Evolutionary conservation across 2,329 filamentous ascomycete species (phyloP).

Genomic region (Sarocladium oryzae): DNA sequence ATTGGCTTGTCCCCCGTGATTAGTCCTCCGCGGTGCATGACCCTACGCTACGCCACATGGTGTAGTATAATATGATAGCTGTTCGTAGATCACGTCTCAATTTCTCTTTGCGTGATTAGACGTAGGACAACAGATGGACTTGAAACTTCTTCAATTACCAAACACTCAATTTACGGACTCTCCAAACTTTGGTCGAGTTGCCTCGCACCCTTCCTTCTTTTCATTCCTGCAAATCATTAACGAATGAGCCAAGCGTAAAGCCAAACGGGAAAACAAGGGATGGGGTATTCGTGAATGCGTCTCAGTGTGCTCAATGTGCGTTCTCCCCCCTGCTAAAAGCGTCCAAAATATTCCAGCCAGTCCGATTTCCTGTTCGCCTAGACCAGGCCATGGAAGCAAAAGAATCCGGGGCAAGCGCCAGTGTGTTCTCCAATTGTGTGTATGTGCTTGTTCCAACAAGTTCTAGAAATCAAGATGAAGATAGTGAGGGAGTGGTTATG

Average conservation of each 20-base stretch:
- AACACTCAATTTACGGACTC: neutral
- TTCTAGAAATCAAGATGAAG: neutral
- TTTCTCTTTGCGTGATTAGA: too few species aligned
- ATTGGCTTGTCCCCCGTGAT: neutral
- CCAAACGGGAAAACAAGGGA: neutral
- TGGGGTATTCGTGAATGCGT: conserved; percentile 6
- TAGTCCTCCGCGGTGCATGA: too few species aligned
- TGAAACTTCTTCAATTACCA: neutral
- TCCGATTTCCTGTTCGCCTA: neutral
- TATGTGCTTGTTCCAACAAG: neutral
- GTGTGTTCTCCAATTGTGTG: neutral
- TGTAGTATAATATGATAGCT: too few species aligned
- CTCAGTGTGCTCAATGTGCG: neutral
- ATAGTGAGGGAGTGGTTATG: neutral
- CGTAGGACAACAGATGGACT: too few species aligned
- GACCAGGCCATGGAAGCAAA: neutral
- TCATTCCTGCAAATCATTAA: too few species aligned
- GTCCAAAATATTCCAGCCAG: neutral
- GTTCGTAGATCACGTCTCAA: too few species aligned
- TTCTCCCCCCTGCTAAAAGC: neutral
- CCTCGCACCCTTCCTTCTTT: neutral
- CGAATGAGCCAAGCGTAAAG: neutral
- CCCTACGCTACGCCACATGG: neutral
- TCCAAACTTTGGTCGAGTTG: neutral
- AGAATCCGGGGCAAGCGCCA: neutral